Percentiles rank a stretch among this genome's conserved stretches.
These are phyloP conservation scores for Ochetophila trinervis DNA, from an alignment of 306 rosid genomes.

Conservation along the genomic window DNA sequence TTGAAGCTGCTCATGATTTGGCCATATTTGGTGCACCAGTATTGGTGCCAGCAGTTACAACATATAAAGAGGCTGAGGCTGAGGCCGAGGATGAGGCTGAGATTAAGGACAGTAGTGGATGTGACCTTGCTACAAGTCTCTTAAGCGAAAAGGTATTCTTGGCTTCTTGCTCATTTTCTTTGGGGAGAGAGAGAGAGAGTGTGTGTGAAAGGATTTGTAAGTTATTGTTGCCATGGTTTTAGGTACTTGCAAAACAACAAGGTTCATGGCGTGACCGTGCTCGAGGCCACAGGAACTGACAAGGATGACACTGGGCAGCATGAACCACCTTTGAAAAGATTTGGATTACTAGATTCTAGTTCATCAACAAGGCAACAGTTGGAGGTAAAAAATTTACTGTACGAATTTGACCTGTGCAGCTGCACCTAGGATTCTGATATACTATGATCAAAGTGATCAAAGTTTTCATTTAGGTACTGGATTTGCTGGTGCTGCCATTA, in stretches of 20 bases:
- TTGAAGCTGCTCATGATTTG: constrained; percentile 84
- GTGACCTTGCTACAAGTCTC: constrained; percentile 51
- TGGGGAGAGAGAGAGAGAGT: neutral
- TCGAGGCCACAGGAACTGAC: constrained; percentile 26
- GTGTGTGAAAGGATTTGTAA: neutral
- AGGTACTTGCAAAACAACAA: constrained; percentile 81
- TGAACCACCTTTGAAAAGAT: neutral
- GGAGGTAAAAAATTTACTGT: neutral
- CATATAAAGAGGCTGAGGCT: constrained; percentile 50
- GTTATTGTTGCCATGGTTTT: constrained; percentile 21
- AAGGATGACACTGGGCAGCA: neutral
- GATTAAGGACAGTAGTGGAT: constrained; percentile 37
- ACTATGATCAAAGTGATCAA: neutral
- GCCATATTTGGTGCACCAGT: constrained; percentile 83
- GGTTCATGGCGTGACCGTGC: constrained; percentile 96
- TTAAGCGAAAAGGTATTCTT: constrained; percentile 67
- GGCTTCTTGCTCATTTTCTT: neutral
- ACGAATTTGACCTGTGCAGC: neutral
- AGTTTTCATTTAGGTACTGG: too few relatives aligned
- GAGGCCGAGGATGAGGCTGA: constrained; percentile 47
- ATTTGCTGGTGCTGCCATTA: too few relatives aligned
- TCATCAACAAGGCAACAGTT: neutral
- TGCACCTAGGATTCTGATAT: neutral
- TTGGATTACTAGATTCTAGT: neutral
- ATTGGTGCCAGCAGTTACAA: constrained; percentile 31